A percentile compares a stretch with the other conserved stretches of the same genome.
These are phyloP conservation scores for Lichtheimia corymbifera DNA, from an alignment of 371 early-diverging fungal species.

Conservation along the genomic window DNA sequence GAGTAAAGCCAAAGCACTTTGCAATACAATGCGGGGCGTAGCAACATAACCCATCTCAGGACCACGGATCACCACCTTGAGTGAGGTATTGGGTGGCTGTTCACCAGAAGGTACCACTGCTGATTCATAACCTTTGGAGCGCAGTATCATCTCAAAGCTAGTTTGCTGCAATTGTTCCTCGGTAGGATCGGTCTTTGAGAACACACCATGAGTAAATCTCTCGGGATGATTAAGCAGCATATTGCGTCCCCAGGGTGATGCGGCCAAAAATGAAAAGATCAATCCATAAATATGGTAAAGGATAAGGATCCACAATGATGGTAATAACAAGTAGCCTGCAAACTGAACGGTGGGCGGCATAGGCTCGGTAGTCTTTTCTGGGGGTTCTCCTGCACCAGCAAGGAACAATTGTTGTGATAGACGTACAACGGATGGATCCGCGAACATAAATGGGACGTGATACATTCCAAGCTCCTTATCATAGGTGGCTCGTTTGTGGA, in stretches of 20 bases:
- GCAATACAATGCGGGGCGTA: conserved; percentile 61
- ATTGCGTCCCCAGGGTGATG: conserved; percentile 57
- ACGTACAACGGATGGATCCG: conserved; percentile 61
- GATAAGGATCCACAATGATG: conserved; percentile 48
- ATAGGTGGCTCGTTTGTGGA: conserved; percentile 42
- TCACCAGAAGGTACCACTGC: conserved; percentile 16
- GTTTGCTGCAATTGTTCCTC: conserved; percentile 55
- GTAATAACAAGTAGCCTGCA: conserved; percentile 58
- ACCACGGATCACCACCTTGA: conserved; percentile 54
- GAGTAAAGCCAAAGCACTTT: conserved; percentile 55
- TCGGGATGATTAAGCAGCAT: conserved; percentile 62
- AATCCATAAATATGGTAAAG: conserved; percentile 33
- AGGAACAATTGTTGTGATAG: conserved; percentile 56
- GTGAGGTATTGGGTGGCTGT: conserved; percentile 38
- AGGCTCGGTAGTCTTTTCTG: conserved; percentile 18
- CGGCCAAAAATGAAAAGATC: conserved; percentile 52
- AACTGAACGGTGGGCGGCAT: conserved; percentile 61
- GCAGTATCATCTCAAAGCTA: conserved; percentile 55
- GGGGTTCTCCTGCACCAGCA: conserved; percentile 33
- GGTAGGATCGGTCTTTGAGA: conserved; percentile 62
- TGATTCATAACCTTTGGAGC: conserved; percentile 52
- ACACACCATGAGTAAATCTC: conserved; percentile 51
- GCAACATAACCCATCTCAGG: conserved; percentile 68
- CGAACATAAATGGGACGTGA: conserved; percentile 60
- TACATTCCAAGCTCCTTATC: conserved; percentile 54